Base-by-base conservation (phyloP, 2,329 filamentous ascomycete species). In the Xylaria sp. region DNA sequence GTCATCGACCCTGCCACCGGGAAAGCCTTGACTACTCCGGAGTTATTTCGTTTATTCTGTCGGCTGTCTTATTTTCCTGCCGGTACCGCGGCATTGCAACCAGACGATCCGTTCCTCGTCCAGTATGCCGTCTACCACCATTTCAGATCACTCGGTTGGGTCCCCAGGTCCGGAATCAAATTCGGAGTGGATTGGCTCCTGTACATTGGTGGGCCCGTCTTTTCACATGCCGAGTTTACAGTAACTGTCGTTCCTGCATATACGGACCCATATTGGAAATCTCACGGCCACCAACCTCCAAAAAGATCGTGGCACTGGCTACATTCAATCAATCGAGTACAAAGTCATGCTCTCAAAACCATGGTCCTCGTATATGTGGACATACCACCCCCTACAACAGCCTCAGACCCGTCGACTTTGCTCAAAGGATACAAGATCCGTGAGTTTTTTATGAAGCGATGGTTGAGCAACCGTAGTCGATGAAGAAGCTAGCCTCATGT, bases 171-270 rank as follows among this genome's bases (percentile, higher is more conserved):
- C 4, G 97, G 96, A 42, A 90, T 97, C 78, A 99, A 99, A 77
- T 99, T 99, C 75, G 93, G 93, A 24, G 92, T 94, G 9, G 96
- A 99, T 79, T 98, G 93, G 83, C 83, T 99, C n/a, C 86, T 99
- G 7, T 99, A 99, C 81, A 90, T 93, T 65, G 91, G 94, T 21
- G 96, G 96, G 0, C 96, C 96, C 0, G 95, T 96, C 0, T 98
- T 99, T 79, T 90, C 93, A 24, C 96, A 99, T 77, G 96, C 96
- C 24, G 94, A 98, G 77, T 99, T 98, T 77, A 94, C 93, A 0
- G 82, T 98, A 51, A 85, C 95, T 27, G 89, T 99, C 48, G 78
- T 98, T 3, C 95, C 96, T 0, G 91, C 93, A 0, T 98, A 97
- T 77, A 90, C 86, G 0, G 84, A 96, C 76, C 77, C 87, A 0